Base-by-base conservation (phyloP, 1,139 yeast species). In the Hansenula anomala region DNA sequence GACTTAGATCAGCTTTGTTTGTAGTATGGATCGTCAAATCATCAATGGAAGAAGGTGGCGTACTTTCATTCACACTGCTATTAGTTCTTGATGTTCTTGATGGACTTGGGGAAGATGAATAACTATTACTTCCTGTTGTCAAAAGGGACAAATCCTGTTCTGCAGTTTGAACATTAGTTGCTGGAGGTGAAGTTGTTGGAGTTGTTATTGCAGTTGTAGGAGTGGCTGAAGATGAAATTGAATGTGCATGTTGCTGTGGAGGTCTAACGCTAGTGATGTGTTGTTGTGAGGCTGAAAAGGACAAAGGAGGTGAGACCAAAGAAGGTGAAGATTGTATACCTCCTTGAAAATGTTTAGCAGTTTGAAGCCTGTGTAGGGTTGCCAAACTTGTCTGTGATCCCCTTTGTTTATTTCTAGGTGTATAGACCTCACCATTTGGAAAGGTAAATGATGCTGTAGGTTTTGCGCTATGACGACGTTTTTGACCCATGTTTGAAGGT, bases 341-440 rank as follows among this genome's bases (percentile, higher is more conserved):
- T 4, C 19, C 13, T 15, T 27, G 10, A 14, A 27, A 8, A 15
- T 12, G 4, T 27, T 16, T 15, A 4, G 16, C 4, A 17, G 15
- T 17, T 12, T 28, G 22, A 17, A 17, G 10, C 18, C 18, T 23
- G 13, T 18, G 13, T 2, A 24, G 11, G 3, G 28, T 13, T 4
- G 17, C 31, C n/a, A 43, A 20, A 13, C 41, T 44, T 1, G 45
- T 39, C 27, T 31, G 35, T 3, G 55, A 48, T 23, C 37, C 38
- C 29, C 48, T 35, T 25, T 54, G 55, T 37, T 47, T 52, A 33
- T 45, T 43, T 33, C 58, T 40, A 20, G 58, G 58, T 10, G 47
- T 52, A 36, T 54, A 54, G 5, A 52, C 48, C 26, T 54, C 58
- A 30, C 58, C 58, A 29, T 54, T 54, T n/a, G 58, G 58, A 39